Base-by-base conservation (phyloP, 371 early-diverging fungal species). In the Saksenaea oblongispora region DNA sequence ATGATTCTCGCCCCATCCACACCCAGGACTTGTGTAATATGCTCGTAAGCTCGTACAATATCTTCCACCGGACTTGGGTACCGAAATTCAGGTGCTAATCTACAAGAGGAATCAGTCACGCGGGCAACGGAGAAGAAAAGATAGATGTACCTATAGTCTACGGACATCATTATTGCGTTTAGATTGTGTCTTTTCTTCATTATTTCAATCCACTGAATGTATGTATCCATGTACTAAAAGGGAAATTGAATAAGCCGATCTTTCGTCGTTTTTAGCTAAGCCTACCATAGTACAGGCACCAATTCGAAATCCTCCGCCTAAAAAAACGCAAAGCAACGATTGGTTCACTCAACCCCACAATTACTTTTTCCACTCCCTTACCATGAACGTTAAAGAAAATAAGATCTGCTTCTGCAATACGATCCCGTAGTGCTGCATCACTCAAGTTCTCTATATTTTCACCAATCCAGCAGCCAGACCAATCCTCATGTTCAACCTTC, bases 391-490 rank as follows among this genome's bases (percentile, higher is more conserved):
- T 73, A 53, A 80, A 80, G 5, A 80, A 60, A 1, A 80, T 55
- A 10, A 80, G 64, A 47, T 77, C 75, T n/a, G 72, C 70, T 41
- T 68, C 71, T 24, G 71, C 64, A 22, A 77, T 72, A 35, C 74
- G 56, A 55, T 72, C 64, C n/a, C 54, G 18, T 4, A 80, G 44
- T 4, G 58, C 66, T 3, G 37, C 64, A 31, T 64, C 61, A 53
- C 71, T 68, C 7, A 77, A 37, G 1, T 64, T 58, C 24, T 44
- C 11, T 14, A 80, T 59, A 15, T 77, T 58, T 54, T 77, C 74
- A 11, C 78, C 80, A 34, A 77, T 73, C 80, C 80, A 80, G 54
- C 77, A 80, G 13, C 78, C 78, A 37, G 71, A 70, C 78, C 80
- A 80, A 41, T 67, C 75, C 3, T 64, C 59, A 31, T 73, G 69